phyloP scores from a whole-genome alignment of 805 yeast species.

The Candida nitratophila region DNA sequence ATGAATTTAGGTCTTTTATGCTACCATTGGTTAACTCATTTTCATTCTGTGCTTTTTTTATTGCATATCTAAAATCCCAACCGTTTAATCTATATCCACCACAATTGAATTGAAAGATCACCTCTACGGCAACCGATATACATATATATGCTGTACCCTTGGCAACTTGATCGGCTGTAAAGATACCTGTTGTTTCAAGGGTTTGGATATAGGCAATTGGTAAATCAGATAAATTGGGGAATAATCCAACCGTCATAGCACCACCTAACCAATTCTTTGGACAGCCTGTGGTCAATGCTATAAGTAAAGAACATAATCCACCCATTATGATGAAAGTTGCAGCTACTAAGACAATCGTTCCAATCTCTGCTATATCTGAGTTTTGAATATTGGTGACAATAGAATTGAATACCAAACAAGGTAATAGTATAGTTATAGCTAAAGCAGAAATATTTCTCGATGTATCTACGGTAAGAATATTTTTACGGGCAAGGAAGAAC shows the following conservation, averaged over 20 bases:
- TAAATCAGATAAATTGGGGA: conserved; percentile 75
- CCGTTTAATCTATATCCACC: conserved; percentile 69
- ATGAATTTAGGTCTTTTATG: not conserved
- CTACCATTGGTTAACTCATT: conserved; percentile 16
- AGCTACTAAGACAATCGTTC: conserved; percentile 50
- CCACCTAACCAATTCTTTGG: conserved; percentile 80
- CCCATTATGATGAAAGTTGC: conserved; percentile 40
- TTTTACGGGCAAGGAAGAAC: conserved; percentile 50
- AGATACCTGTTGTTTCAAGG: conserved; percentile 53
- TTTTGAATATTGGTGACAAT: conserved; percentile 61
- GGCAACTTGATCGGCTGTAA: conserved; percentile 52
- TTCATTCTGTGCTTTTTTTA: conserved; percentile 14
- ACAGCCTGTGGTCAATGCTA: conserved; percentile 43
- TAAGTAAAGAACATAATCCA: conserved; percentile 30
- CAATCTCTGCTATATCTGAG: conserved; percentile 62
- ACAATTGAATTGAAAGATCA: conserved; percentile 62
- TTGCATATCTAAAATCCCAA: conserved; percentile 50
- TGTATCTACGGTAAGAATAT: conserved; percentile 59
- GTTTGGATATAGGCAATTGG: conserved; percentile 83
- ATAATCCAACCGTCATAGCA: conserved; percentile 58
- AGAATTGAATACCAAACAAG: conserved; percentile 70
- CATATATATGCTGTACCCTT: conserved; percentile 82
- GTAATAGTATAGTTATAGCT: conserved; percentile 62
- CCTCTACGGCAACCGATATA: conserved; percentile 64
- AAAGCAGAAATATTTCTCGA: conserved; percentile 64